Base-by-base conservation (phyloP, 164 flowering plant genomes). In the Aristolochia contorta region DNA sequence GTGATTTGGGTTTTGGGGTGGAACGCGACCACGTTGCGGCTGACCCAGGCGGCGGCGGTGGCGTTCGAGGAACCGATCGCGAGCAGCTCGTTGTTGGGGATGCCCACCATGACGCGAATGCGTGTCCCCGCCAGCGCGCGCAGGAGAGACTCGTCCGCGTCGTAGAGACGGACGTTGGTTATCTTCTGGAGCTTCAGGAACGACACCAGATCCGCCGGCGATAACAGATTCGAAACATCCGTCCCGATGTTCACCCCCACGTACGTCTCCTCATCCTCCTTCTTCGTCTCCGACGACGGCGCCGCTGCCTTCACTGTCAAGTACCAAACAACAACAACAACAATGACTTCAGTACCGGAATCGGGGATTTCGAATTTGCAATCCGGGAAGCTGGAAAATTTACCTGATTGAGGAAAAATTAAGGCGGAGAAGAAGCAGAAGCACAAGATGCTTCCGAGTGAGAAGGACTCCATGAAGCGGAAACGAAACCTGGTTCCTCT, bases 1-100 rank as follows among this genome's bases (percentile, higher is more conserved):
- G 82, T 74, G 67, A 93, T 93, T 16, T 77, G 74, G 19, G 98
- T 93, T 57, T 80, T 64, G 1, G 98, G 98, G 75, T 78, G 82
- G 67, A 65, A 82, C 20, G 90, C 79, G 9, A 65, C 89, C 43
- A 93, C 87, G 62, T 89, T 89, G 16, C 85, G 74, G 59, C 66
- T 69, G 57, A 93, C 72, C 98, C 98, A 93, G 16, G 83, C 50
- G 37, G 96, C 88, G 19, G 98, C 97, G 3, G 98, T 89, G 69
- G 84, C 55, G 65, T 87, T 89, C 32, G 97, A 89, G 64, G 93
- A 79, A 8, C 89, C 97, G 53, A 92, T 73, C 12, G 84, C 94
- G 46, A 89, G 81, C 37, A 92, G 77, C 71, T 92, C 94, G 72
- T 93, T 89, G 71, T 93, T 93, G 61, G 98, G 98, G 1, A 93